Percentiles rank a stretch among this genome's conserved stretches.
Evolutionary conservation across 192 early-diverging fungal genomes (phyloP).

Genomic region (Mycoemilia scoparia): DNA sequence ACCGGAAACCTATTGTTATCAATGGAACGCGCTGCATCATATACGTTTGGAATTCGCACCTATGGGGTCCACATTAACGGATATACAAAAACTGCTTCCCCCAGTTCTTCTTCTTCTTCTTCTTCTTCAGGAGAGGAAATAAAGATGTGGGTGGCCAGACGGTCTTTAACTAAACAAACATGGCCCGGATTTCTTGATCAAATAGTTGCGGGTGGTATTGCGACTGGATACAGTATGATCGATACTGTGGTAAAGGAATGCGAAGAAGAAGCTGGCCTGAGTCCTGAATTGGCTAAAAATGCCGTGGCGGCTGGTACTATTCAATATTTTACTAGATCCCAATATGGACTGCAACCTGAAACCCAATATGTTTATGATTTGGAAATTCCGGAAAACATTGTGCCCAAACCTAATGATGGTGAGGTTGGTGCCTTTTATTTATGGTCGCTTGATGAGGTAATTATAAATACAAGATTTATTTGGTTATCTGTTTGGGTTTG

Average conservation of each 20-base stretch:
- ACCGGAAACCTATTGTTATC: constrained; percentile 27
- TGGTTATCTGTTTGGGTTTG: background rate
- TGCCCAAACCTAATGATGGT: constrained; percentile 55
- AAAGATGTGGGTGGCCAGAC: constrained; percentile 76
- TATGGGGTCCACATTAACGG: constrained; percentile 89
- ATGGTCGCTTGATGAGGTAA: constrained; percentile 38
- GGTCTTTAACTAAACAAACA: constrained; percentile 62
- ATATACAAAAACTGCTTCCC: constrained; percentile 22
- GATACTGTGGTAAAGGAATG: constrained; percentile 73
- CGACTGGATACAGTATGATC: constrained; percentile 20
- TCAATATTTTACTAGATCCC: constrained; percentile 45
- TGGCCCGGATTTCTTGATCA: constrained; percentile 74
- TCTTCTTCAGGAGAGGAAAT: constrained; percentile 22
- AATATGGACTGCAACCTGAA: constrained; percentile 55
- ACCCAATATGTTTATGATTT: constrained; percentile 79
- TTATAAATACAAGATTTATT: constrained; percentile 3
- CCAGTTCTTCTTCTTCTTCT: too few species aligned
- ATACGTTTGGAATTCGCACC: constrained; percentile 62
- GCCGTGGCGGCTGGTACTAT: constrained; percentile 39
- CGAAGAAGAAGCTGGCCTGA: constrained; percentile 72
- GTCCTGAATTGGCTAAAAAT: constrained; percentile 29
- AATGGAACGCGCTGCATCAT: constrained; percentile 64
- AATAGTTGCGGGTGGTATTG: constrained; percentile 63
- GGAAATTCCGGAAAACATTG: constrained; percentile 38
- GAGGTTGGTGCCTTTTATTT: constrained; percentile 71